Percentiles rank a stretch among this genome's conserved stretches.
Evolutionary conservation across 306 rosid species (phyloP).

Genomic region (Comarum palustre): DNA sequence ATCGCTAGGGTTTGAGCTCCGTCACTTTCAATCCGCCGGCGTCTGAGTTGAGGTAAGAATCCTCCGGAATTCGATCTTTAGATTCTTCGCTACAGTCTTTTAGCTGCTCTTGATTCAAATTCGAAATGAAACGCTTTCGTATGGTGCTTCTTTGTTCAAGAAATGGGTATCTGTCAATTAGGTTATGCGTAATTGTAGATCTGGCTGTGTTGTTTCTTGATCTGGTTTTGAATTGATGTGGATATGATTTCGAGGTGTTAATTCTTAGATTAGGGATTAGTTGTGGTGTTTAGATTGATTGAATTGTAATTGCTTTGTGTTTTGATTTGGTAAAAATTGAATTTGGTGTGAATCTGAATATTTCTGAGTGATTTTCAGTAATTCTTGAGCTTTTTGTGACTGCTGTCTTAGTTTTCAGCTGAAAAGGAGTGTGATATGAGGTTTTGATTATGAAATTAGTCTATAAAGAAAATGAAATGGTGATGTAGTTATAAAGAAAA

Average conservation of each 20-base stretch:
- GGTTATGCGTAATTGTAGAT: conserved; percentile 31
- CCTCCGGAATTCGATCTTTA: background rate
- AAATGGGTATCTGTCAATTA: conserved; percentile 4
- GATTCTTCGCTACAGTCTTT: background rate
- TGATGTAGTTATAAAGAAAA: background rate
- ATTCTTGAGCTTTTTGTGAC: background rate
- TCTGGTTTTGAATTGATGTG: background rate
- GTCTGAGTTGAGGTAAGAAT: conserved; percentile 31
- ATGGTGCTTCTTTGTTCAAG: background rate
- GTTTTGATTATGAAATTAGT: background rate
- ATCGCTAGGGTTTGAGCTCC: conserved; percentile 43
- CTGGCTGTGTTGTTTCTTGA: conserved; percentile 15
- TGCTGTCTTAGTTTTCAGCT: background rate
- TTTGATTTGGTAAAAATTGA: background rate
- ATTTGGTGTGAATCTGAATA: background rate
- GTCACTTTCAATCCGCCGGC: conserved; percentile 12
- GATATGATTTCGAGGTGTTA: background rate
- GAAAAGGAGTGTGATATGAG: background rate
- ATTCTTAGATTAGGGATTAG: background rate
- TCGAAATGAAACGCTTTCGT: background rate
- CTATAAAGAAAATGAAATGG: background rate
- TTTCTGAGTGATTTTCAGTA: background rate
- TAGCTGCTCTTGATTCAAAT: conserved; percentile 13
- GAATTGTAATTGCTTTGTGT: background rate
- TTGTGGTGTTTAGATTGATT: background rate